phyloP scores from a whole-genome alignment of 1,284 basidiomycete species.

The Porodaedalea pini region DNA sequence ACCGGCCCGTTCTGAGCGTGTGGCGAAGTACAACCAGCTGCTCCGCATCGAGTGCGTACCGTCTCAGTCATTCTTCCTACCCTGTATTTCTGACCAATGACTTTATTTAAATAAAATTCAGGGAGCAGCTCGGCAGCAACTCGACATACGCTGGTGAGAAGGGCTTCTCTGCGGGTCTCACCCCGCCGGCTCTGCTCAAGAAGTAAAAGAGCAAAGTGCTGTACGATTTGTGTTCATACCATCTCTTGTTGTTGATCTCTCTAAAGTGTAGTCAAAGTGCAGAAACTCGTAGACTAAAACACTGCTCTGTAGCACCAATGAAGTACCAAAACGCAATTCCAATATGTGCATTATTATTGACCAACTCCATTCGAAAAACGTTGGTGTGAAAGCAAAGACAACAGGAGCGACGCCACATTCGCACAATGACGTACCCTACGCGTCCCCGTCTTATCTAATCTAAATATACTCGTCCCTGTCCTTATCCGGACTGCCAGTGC shows the following conservation, averaged over 20 bases:
- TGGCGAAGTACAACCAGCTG: slow-evolving; percentile 90
- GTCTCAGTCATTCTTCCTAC: slow-evolving; percentile 2
- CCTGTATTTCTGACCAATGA: slow-evolving; percentile 12
- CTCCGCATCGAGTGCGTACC: slow-evolving; percentile 82
- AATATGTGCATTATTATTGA: neutral
- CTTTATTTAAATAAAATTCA: slow-evolving; percentile 30
- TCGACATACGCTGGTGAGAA: slow-evolving; percentile 74
- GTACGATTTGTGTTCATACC: neutral
- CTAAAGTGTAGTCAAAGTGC: neutral
- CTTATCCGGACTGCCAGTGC: neutral
- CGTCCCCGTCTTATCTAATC: too few relatives aligned
- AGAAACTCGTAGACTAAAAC: neutral
- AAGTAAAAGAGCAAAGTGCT: slow-evolving; percentile 37
- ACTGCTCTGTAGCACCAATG: neutral
- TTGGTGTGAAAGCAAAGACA: too few relatives aligned
- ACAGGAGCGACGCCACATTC: too few relatives aligned
- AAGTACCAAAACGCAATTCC: neutral
- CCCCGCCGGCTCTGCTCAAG: slow-evolving; percentile 70
- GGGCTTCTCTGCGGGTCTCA: slow-evolving; percentile 76
- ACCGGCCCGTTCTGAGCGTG: slow-evolving; percentile 89
- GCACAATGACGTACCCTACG: too few relatives aligned
- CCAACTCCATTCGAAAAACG: too few relatives aligned
- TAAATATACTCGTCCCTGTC: neutral
- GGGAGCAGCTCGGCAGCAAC: slow-evolving; percentile 72
- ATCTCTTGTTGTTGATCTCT: neutral